Percentiles rank a stretch among this genome's conserved stretches.
These are phyloP conservation scores for Rhodotorula toruloides DNA, from an alignment of 768 basidiomycete species.

Conservation along the genomic window DNA sequence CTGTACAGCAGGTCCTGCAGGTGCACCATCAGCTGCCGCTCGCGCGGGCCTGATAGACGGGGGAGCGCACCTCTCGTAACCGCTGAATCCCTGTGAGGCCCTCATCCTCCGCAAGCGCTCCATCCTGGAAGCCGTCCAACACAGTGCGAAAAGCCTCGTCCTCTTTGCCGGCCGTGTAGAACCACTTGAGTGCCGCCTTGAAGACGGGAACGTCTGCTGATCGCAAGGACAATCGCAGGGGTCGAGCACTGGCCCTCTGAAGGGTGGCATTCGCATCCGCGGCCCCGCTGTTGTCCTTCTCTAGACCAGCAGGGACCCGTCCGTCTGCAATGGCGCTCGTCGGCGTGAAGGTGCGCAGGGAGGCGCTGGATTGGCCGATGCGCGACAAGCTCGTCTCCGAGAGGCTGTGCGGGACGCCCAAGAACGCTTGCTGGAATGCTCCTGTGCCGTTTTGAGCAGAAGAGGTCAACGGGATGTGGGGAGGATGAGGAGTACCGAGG, in stretches of 20 bases:
- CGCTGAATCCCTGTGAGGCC: conserved; percentile 68
- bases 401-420: conserved; percentile 16
- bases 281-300: too few species aligned
- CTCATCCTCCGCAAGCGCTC: conserved; percentile 47
- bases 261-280: not conserved
- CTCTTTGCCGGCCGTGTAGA: conserved; percentile 86
- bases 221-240: conserved; percentile 1
- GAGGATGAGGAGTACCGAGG: not conserved
- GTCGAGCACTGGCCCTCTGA: not conserved
- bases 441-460: conserved; percentile 3
- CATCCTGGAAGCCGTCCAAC: conserved; percentile 58
- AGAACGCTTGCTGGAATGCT: conserved; percentile 33
- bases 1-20: conserved; percentile 76
- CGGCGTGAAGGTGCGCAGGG: conserved; percentile 19
- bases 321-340: not conserved
- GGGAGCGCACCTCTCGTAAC: conserved; percentile 59
- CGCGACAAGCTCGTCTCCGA: conserved; percentile 16
- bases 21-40: not conserved
- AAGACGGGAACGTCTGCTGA: conserved; percentile 66
- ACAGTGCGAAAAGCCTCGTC: conserved; percentile 77
- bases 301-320: not conserved
- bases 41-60: not conserved
- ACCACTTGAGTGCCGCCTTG: conserved; percentile 82
- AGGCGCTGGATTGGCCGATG: conserved; percentile 11
- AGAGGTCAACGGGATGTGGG: not conserved